These are phyloP conservation scores for Citrus medica DNA, from an alignment of 345 rosid genomes.

Conservation along the genomic window DNA sequence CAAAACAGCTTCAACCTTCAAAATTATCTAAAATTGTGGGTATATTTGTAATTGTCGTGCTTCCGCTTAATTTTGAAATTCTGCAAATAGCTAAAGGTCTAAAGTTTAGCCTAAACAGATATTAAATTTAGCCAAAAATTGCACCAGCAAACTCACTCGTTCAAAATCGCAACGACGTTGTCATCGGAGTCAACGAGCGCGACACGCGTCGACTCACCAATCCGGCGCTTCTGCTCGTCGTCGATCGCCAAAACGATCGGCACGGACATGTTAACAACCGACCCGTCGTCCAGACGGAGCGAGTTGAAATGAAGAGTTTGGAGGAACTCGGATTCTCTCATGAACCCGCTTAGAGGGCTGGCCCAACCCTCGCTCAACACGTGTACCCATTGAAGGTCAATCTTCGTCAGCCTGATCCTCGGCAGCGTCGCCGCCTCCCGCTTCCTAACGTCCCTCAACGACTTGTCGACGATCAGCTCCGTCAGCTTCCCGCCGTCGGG, in stretches of 20 bases:
- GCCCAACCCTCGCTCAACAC: slow-evolving; percentile 99
- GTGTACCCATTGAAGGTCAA: slow-evolving; percentile 90
- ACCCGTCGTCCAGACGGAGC: slow-evolving; percentile 84
- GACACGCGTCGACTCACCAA: slow-evolving; percentile 68
- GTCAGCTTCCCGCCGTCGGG: slow-evolving; percentile 91
- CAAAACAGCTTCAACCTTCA: not conserved
- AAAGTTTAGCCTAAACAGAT: no score
- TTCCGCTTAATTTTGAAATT: not conserved
- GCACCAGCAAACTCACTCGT: slow-evolving; percentile 54
- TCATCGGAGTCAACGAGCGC: slow-evolving; percentile 73
- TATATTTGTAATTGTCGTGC: not conserved
- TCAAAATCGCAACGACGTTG: slow-evolving; percentile 67
- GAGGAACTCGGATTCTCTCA: slow-evolving; percentile 99
- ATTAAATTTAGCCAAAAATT: not conserved
- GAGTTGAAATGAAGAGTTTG: slow-evolving; percentile 99
- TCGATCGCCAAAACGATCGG: slow-evolving; percentile 89
- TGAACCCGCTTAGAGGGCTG: slow-evolving; percentile 92
- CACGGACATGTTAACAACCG: slow-evolving; percentile 95
- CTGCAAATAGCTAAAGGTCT: no score
- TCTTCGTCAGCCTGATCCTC: slow-evolving; percentile 57
- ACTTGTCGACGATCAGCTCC: slow-evolving; percentile 60
- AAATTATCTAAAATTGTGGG: not conserved
- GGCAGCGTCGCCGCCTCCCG: slow-evolving; percentile 64
- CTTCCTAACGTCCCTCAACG: slow-evolving; percentile 46
- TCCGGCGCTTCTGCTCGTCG: slow-evolving; percentile 59